Conservation (phyloP, 179 eudicot species). For the Beta corolliflora region DNA sequence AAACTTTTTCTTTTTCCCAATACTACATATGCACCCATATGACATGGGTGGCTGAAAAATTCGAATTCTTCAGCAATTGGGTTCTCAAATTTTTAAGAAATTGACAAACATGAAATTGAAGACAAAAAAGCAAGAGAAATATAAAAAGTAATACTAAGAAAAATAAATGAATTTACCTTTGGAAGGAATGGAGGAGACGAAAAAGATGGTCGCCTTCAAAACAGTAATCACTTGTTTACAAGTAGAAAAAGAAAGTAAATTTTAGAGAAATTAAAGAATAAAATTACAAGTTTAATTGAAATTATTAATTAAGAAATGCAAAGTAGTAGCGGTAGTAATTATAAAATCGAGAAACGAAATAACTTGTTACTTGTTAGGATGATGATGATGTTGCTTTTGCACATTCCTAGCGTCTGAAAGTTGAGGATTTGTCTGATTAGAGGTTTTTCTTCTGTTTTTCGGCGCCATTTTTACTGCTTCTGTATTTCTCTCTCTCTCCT, state of each 20-base stretch:
- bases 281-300: not conserved
- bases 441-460: conserved; percentile 23
- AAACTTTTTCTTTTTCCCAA: too few relatives aligned
- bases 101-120: not conserved
- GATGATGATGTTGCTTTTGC: not conserved
- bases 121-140: not conserved
- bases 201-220: conserved; percentile 64
- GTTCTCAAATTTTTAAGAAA: not conserved
- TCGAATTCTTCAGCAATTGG: not conserved
- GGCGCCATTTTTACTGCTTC: conserved; percentile 12
- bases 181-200: conserved; percentile 47
- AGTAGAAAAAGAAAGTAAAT: not conserved
- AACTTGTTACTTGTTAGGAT: conserved; percentile 18
- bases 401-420: not conserved
- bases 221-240: conserved; percentile 13
- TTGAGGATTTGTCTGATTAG: not conserved
- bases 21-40: not conserved
- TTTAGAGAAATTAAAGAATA: not conserved
- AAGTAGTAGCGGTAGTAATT: not conserved
- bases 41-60: not conserved
- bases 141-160: not conserved
- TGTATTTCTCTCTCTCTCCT: not conserved
- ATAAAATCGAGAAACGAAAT: not conserved
- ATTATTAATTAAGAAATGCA: not conserved
- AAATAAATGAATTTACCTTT: conserved; percentile 34